Conservation (phyloP, 2,329 filamentous ascomycete genomes). For the Colletotrichum tropicicola region DNA sequence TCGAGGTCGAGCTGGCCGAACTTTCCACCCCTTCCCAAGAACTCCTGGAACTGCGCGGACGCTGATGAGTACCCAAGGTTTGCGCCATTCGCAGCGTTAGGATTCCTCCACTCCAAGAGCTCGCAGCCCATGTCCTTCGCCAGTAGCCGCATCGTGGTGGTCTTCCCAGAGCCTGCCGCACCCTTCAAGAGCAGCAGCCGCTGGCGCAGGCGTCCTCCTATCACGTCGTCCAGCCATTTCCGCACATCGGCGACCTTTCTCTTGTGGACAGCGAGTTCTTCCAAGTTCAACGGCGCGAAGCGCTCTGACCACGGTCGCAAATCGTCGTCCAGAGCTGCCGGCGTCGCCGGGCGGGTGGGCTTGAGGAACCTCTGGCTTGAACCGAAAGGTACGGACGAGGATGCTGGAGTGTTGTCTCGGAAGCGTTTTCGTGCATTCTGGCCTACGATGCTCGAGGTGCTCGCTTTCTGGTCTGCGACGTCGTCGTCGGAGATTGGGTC, state of each 20-base stretch:
- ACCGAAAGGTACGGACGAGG: slow-evolving; percentile 29
- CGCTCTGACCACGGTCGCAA: slow-evolving; percentile 86
- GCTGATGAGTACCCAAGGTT: slow-evolving; percentile 73
- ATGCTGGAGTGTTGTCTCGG: slow-evolving; percentile 41
- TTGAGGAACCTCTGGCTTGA: slow-evolving; percentile 63
- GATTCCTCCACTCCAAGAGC: slow-evolving; percentile 91
- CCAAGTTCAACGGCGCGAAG: slow-evolving; percentile 77
- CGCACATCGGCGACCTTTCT: slow-evolving; percentile 90
- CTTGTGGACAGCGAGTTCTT: slow-evolving; percentile 93
- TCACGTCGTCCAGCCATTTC: slow-evolving; percentile 81
- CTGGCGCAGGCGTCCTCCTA: slow-evolving; percentile 71
- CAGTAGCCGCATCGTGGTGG: slow-evolving; percentile 82
- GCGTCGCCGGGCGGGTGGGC: slow-evolving; percentile 45
- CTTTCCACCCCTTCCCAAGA: slow-evolving; percentile 81
- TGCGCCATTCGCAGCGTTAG: slow-evolving; percentile 66
- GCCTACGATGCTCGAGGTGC: slow-evolving; percentile 63
- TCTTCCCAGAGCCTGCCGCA: slow-evolving; percentile 91
- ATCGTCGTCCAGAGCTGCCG: slow-evolving; percentile 57
- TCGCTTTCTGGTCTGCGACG: slow-evolving; percentile 59
- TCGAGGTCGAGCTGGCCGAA: slow-evolving; percentile 74
- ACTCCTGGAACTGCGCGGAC: slow-evolving; percentile 89
- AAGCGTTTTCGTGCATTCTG: slow-evolving; percentile 64
- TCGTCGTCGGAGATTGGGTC: slow-evolving; percentile 70
- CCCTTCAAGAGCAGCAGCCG: slow-evolving; percentile 87
- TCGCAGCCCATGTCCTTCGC: slow-evolving; percentile 80